Evolutionary conservation across 2,329 filamentous ascomycete genomes (phyloP), one percentile per base, ranked within the genome.

Genomic region (Fusarium xyrophilum): DNA sequence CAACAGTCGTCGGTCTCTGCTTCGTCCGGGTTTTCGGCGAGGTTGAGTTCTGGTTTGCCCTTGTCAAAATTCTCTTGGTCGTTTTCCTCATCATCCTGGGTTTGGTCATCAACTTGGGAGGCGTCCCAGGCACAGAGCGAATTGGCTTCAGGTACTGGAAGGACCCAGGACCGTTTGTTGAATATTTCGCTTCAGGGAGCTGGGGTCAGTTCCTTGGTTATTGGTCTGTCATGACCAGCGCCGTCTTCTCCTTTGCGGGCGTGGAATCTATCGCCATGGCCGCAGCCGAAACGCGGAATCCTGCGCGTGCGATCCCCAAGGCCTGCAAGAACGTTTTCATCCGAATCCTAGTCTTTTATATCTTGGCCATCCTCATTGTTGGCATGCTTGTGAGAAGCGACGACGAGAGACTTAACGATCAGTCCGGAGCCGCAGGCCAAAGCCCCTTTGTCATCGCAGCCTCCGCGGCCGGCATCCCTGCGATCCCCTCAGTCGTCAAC

Each of bases 401-500:
- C 28, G 89, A 87, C 64, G 82, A 86, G 33, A 87, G 81, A 17
- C 81, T 90, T 36, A 76, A 82, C 70, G 73, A 81, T 48, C 75
- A 76, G n/a, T 80, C 78, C 33, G 83, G 82, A 35, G 81, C 76
- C 25, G 82, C 85, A n/a, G 71, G 68, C 2, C 73, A 74, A 50
- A 75, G 73, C 75, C 90, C 89, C 14, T 92, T 89, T 72, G 91
- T 94, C 62, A 91, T 93, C 66, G 91, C 91, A 21, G 88, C 90
- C 38, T 83, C 85, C 14, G 85, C 87, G 32, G 91, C 91, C 4
- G 88, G 89, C 1, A 89, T 93, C 60, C 83, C 82, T 7, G 89
- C 85, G 10, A 85, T 93, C 7, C 89, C 90, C 0, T 88, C 87
- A 9, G 86, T 94, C 56, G 89, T 94, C 78, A 95, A 95, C 76